Evolutionary conservation across 805 yeast species (phyloP), one percentile per base, ranked within the genome.

Genomic region (Teunomyces lycoperdinae): DNA sequence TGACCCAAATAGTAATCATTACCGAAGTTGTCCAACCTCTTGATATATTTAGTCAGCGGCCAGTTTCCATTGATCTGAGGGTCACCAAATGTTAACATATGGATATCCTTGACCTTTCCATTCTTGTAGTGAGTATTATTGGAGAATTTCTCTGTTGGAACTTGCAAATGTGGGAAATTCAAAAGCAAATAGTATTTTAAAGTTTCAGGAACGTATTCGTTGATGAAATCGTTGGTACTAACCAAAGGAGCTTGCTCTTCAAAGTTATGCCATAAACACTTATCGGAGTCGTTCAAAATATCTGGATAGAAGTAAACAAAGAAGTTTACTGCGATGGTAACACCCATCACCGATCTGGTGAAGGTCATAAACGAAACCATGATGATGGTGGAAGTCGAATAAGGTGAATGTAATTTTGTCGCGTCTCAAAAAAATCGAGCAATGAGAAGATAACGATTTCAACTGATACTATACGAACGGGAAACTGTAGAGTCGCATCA

Each of bases 11-110:
- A 94, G 55, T 81, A 78, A 68, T 94, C 99, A 68, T 94, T 94
- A 2, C 97, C 99, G 60, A 67, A 85, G 47, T 87, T 86, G 61
- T 94, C 99, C 24, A 94, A 69, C 44, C 89, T 67, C 50, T 87
- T 85, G 49, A 88, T 73, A 58, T 84, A 82, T 10, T 84, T 80
- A 1, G 96, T 85, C 24, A 74, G 70, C 6, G 78, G 79, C 86
- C 89, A 83, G 56, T 84, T 80, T 2, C 99, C 99, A 52, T 92
- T 87, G 64, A 94, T 91, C 70, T 94, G 99, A 0, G 99, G 99
- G 61, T 94, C 99, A 5, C 98, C 99, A 64, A 90, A 84, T 5
- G 96, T 86, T 53, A 91, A 64, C 66, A 94, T 66, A 52, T 80
- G 81, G 44, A 91, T 77, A 55, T 78, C 82, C 9, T 72, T 62